Conservation (phyloP, 1,284 basidiomycete species). For the Irpex sp. region DNA sequence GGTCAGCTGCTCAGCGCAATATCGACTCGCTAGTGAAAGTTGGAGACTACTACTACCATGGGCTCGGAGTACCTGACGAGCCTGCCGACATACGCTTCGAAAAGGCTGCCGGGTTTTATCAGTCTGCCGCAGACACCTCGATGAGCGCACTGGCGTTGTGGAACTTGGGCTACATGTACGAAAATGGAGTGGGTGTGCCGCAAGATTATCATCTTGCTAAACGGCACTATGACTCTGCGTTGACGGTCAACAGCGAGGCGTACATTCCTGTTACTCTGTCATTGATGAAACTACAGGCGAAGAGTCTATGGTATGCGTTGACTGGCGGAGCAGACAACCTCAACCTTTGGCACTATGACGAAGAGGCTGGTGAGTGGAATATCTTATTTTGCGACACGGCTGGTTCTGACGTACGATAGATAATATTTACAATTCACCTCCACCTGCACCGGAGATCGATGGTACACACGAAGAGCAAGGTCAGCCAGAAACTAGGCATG, state of each 20-base stretch:
- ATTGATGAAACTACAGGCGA: constrained; percentile 84
- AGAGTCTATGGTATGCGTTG: constrained; percentile 87
- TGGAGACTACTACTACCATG: constrained; percentile 95
- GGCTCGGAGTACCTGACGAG: constrained; percentile 78
- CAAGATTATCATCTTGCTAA: constrained; percentile 98
- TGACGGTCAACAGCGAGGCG: constrained; percentile 90
- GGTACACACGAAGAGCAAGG: constrained; percentile 19
- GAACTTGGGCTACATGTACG: constrained; percentile 99
- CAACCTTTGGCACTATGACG: constrained; percentile 68
- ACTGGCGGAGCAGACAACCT: constrained; percentile 76
- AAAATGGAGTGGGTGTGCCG: constrained; percentile 92
- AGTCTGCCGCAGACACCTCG: constrained; percentile 92
- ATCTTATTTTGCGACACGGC: not conserved
- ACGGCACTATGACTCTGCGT: constrained; percentile 92
- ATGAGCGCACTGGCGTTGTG: constrained; percentile 95
- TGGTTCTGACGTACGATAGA: constrained; percentile 1
- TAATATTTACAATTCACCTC: constrained; percentile 12
- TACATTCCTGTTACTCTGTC: constrained; percentile 90
- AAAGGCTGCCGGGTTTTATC: constrained; percentile 94
- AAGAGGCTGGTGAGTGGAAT: constrained; percentile 43
- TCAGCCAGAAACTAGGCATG: constrained; percentile 16
- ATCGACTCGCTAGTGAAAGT: constrained; percentile 97
- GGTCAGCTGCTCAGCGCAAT: constrained; percentile 94
- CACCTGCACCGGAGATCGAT: constrained; percentile 31
- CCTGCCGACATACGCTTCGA: constrained; percentile 73